phyloP scores from a whole-genome alignment of 2,329 filamentous ascomycete genomes.

The Cordyceps militaris region DNA sequence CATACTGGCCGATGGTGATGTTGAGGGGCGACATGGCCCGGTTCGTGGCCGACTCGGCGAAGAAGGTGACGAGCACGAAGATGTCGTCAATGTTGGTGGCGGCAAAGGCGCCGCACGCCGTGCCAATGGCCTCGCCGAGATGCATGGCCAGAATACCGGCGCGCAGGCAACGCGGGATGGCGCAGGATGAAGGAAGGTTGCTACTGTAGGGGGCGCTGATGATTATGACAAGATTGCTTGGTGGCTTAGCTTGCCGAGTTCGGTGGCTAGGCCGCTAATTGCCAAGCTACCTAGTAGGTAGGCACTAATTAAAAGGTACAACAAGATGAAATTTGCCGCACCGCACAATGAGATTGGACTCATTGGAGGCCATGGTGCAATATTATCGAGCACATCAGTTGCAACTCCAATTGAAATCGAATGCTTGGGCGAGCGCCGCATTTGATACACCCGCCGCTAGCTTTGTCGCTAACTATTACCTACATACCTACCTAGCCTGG shows the following conservation, averaged over 20 bases:
- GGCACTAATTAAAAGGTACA: too few species aligned
- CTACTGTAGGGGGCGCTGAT: neutral
- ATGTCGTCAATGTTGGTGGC: constrained; percentile 30
- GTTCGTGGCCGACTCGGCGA: constrained; percentile 26
- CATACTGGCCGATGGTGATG: constrained; percentile 22
- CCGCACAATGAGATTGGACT: too few species aligned
- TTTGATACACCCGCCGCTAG: too few species aligned
- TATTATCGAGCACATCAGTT: too few species aligned
- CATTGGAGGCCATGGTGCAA: too few species aligned
- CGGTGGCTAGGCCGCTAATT: neutral
- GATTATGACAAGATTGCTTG: neutral
- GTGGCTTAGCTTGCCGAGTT: neutral
- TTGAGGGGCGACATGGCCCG: constrained; percentile 18
- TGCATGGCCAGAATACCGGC: constrained; percentile 11
- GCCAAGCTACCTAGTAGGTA: too few species aligned
- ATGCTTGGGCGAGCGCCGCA: too few species aligned
- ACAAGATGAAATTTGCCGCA: too few species aligned
- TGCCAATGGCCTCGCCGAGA: constrained; percentile 20
- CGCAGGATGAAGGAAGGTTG: neutral
- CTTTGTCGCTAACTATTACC: too few species aligned
- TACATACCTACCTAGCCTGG: too few species aligned
- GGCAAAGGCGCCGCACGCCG: constrained; percentile 23
- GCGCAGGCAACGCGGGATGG: neutral
- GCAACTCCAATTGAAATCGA: too few species aligned
- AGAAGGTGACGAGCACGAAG: constrained; percentile 32